Conservation (phyloP, 169 alveolate species). For the Eimeria sp. region DNA sequence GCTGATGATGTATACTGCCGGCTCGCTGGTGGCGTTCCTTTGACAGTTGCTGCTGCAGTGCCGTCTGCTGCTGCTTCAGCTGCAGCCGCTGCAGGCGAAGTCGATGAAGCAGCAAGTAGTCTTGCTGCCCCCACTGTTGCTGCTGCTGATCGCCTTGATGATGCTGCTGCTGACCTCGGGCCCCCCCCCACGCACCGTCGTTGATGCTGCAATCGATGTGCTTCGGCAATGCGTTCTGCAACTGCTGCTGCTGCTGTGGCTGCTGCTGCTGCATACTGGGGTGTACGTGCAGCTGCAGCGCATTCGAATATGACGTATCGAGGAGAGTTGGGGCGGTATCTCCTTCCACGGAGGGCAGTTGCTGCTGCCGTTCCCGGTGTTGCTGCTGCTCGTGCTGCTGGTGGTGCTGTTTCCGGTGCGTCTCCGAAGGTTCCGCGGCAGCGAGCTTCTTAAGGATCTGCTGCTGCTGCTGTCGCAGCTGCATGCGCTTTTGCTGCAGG, state of each 20-base stretch:
- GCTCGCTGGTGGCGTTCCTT: neutral
- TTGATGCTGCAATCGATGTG: neutral
- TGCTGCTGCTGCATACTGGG: conserved; percentile 18
- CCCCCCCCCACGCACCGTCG: neutral
- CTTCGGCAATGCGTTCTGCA: no score
- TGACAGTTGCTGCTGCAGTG: conserved; percentile 36
- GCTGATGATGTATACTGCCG: neutral
- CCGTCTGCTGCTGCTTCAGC: conserved; percentile 40
- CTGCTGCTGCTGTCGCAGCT: conserved; percentile 72
- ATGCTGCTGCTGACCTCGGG: neutral
- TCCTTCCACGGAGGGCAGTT: no score
- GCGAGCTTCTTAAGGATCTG: conserved; percentile 44
- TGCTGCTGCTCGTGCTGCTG: conserved; percentile 14
- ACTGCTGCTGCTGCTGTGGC: conserved; percentile 13
- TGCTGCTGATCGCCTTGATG: conserved; percentile 5
- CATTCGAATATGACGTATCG: neutral
- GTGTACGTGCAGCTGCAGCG: conserved; percentile 13
- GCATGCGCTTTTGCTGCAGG: conserved; percentile 59
- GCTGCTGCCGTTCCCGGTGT: neutral
- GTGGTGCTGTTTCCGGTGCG: conserved; percentile 17
- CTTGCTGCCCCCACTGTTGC: conserved; percentile 8
- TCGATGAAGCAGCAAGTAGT: neutral
- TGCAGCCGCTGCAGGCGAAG: conserved; percentile 7
- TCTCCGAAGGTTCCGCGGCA: neutral
- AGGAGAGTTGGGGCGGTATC: no score